phyloP scores from a whole-genome alignment of 306 rosid genomes.

The Lupinus albus region DNA sequence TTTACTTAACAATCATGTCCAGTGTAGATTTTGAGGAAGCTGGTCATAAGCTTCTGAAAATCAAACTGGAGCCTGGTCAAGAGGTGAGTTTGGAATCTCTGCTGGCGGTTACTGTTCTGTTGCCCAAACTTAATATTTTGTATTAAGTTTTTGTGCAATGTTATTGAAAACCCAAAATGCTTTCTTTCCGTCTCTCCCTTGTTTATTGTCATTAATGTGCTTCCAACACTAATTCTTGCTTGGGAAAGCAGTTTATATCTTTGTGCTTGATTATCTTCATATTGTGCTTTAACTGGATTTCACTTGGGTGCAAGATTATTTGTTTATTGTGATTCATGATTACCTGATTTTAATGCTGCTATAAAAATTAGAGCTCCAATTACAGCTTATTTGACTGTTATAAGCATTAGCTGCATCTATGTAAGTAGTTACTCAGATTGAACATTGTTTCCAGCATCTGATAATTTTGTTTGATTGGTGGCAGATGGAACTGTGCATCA shows the following conservation, averaged over 20 bases:
- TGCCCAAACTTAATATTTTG: slow-evolving; percentile 10
- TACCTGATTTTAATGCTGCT: not conserved
- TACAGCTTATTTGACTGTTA: not conserved
- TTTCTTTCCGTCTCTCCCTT: not conserved
- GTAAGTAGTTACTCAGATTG: not conserved
- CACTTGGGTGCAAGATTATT: not conserved
- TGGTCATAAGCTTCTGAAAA: slow-evolving; percentile 92
- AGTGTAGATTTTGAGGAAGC: slow-evolving; percentile 99
- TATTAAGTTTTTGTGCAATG: not conserved
- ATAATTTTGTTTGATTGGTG: slow-evolving; percentile 32
- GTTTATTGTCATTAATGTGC: not conserved
- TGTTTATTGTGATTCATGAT: slow-evolving; percentile 1
- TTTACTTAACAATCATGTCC: slow-evolving; percentile 91
- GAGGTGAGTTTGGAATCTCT: slow-evolving; percentile 60
- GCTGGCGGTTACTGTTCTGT: slow-evolving; percentile 28
- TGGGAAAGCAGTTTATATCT: not conserved
- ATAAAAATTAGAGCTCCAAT: not conserved
- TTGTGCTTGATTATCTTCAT: slow-evolving; percentile 1
- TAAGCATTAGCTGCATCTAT: slow-evolving; percentile 5
- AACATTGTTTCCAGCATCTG: slow-evolving; percentile 10
- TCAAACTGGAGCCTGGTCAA: slow-evolving; percentile 96
- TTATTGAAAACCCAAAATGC: slow-evolving; percentile 19
- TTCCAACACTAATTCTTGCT: not conserved
- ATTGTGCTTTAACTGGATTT: not conserved
- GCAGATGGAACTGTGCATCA: slow-evolving; percentile 78